phyloP scores from a whole-genome alignment of 768 basidiomycete species.

The Suillus subaureus region DNA sequence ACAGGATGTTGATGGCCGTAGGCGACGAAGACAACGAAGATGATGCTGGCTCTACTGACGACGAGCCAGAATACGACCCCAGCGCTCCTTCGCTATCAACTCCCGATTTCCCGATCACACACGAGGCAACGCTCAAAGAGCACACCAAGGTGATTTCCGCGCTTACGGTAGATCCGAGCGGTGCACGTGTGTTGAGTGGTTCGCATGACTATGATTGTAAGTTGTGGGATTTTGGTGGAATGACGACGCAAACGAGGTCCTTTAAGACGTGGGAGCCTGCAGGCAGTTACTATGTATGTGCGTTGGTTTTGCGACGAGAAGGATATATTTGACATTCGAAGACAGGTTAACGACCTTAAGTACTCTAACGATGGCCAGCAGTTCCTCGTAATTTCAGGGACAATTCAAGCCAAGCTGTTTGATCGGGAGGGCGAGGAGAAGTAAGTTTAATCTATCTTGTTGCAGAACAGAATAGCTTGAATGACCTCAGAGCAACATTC shows the following conservation, averaged over 20 bases:
- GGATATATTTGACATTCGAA: neutral
- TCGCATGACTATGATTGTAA: conserved; percentile 98
- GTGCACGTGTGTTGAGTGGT: conserved; percentile 87
- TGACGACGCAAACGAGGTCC: conserved; percentile 87
- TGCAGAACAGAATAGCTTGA: conserved; percentile 44
- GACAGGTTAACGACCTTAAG: conserved; percentile 86
- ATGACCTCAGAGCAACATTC: conserved; percentile 67
- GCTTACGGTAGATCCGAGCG: conserved; percentile 89
- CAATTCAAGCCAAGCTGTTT: conserved; percentile 84
- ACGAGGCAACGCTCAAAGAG: conserved; percentile 91
- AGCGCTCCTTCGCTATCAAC: conserved; percentile 41
- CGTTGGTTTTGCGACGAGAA: conserved; percentile 1
- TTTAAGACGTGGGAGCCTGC: conserved; percentile 97
- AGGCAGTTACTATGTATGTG: conserved; percentile 83
- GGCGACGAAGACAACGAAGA: conserved; percentile 29
- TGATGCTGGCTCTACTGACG: conserved; percentile 20
- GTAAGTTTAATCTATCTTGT: conserved; percentile 50
- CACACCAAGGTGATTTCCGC: conserved; percentile 96
- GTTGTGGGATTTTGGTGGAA: conserved; percentile 99
- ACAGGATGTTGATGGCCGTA: conserved; percentile 21
- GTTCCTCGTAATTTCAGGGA: conserved; percentile 88
- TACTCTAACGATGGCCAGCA: conserved; percentile 87
- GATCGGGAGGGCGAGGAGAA: conserved; percentile 91
- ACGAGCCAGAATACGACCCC: conserved; percentile 62
- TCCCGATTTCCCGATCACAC: conserved; percentile 79